A percentile compares a stretch with the other conserved stretches of the same genome.
phyloP scores from a whole-genome alignment of 441 rosid species.

The Euphorbia schlechtendalii region DNA sequence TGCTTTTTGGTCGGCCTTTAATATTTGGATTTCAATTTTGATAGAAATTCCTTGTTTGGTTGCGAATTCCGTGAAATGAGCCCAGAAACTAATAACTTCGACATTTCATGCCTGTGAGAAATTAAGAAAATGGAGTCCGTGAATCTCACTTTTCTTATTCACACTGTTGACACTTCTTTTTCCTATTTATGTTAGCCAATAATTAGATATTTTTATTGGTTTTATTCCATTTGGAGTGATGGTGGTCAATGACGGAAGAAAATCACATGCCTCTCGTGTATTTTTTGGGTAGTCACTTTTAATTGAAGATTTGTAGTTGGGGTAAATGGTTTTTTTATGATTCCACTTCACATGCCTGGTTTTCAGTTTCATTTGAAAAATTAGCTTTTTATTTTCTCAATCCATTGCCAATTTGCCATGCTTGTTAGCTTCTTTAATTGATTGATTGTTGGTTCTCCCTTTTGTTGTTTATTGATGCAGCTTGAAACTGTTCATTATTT shows the following conservation, averaged over 20 bases:
- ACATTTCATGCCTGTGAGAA: no score
- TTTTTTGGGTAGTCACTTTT: not conserved
- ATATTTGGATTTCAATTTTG: not conserved
- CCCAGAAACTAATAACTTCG: no score
- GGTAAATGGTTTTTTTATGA: no score
- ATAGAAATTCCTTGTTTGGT: not conserved
- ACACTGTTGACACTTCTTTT: not conserved
- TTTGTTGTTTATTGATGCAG: not conserved
- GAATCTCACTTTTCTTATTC: not conserved
- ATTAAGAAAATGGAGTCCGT: not conserved
- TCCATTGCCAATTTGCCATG: no score
- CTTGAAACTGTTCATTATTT: not conserved
- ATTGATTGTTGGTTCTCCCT: not conserved
- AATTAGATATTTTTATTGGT: not conserved
- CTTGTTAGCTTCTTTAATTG: not conserved
- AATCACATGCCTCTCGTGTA: not conserved
- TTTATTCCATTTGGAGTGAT: conserved; percentile 3
- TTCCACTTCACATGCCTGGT: not conserved
- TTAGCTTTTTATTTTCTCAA: not conserved
- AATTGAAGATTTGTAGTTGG: no score
- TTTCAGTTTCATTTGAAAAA: not conserved
- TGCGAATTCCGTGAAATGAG: not conserved
- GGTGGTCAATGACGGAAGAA: not conserved
- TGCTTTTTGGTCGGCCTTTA: not conserved
- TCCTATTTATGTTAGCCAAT: not conserved